These are phyloP conservation scores for Gastrodia elata DNA, from an alignment of 106 monocot species.

Conservation along the genomic window DNA sequence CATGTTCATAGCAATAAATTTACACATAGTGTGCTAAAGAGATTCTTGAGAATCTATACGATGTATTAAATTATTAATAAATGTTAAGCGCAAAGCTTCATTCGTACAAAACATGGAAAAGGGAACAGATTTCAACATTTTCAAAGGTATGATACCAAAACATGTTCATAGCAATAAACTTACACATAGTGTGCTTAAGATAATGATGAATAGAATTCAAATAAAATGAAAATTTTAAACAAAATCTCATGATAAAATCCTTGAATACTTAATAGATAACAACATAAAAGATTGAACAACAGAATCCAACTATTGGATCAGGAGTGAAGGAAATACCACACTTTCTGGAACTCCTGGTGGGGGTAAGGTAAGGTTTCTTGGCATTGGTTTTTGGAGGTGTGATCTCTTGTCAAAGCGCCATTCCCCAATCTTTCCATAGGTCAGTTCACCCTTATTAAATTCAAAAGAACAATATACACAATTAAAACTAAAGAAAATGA, in stretches of 20 bases:
- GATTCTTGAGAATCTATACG: neutral
- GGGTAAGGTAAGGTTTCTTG: slow-evolving; percentile 81
- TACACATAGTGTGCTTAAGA: neutral
- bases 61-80: neutral
- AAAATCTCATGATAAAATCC: neutral
- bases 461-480: neutral
- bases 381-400: slow-evolving; percentile 59
- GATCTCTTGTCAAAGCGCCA: slow-evolving; percentile 99
- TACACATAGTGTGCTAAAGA: neutral
- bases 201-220: neutral
- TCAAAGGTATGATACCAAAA: neutral
- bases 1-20: neutral
- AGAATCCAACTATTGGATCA: neutral
- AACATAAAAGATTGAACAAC: neutral
- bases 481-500: neutral
- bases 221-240: neutral
- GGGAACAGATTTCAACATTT: too few relatives aligned
- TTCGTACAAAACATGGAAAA: too few relatives aligned
- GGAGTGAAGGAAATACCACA: slow-evolving; percentile 56
- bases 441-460: slow-evolving; percentile 63
- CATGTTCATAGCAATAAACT: neutral
- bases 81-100: too few relatives aligned
- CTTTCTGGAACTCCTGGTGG: slow-evolving; percentile 97
- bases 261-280: neutral
- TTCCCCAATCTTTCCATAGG: slow-evolving; percentile 91